Evolutionary conservation across 371 early-diverging fungal species (phyloP).

Genomic region (Mortierella polycephala): DNA sequence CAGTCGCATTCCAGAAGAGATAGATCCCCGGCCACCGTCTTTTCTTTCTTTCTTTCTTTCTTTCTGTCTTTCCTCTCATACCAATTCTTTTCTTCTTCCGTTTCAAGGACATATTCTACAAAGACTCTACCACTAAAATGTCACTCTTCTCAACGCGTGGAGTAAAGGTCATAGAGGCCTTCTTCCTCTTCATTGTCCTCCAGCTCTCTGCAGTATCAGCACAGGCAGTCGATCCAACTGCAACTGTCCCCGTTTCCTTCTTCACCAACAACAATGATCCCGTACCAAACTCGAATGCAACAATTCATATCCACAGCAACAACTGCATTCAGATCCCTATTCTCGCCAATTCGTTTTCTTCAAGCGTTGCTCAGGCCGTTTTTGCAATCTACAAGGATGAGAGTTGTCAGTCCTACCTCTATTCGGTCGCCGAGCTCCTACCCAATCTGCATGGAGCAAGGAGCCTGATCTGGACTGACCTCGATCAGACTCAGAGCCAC

Average conservation of each 20-base stretch:
- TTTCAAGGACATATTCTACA: not conserved
- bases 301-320: not conserved
- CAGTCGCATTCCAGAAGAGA: too few relatives aligned
- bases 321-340: conserved; percentile 18
- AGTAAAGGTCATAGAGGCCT: not conserved
- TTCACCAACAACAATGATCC: conserved; percentile 6
- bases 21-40: too few relatives aligned
- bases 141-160: not conserved
- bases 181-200: conserved; percentile 11
- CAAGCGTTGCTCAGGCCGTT: conserved; percentile 11
- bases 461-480: conserved; percentile 18
- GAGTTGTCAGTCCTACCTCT: conserved; percentile 26
- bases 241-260: conserved; percentile 18
- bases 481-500: conserved; percentile 4
- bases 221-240: conserved; percentile 1
- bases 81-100: not conserved
- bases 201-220: conserved; percentile 1
- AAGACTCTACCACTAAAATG: not conserved
- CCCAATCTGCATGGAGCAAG: conserved; percentile 14
- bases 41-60: conserved; percentile 1
- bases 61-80: conserved; percentile 1
- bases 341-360: conserved; percentile 16
- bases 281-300: conserved; percentile 8
- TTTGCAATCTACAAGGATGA: conserved; percentile 38
- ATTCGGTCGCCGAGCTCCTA: conserved; percentile 20